Evolutionary conservation across 129 eudicot genomes (phyloP).

Genomic region (Mikania micrantha): DNA sequence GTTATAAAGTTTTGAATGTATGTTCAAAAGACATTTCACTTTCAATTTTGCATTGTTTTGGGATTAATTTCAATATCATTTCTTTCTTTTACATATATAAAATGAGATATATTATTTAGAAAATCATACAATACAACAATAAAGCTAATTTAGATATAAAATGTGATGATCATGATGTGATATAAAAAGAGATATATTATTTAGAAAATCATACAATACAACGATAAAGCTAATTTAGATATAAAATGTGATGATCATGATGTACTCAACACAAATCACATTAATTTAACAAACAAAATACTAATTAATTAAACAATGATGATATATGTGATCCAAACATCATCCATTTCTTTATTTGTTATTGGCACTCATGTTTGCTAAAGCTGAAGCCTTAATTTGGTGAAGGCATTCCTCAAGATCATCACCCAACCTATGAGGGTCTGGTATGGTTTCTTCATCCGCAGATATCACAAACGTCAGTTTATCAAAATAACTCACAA

Average conservation of each 20-base stretch:
- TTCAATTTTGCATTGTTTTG: too few relatives aligned
- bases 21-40: too few relatives aligned
- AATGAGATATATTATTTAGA: too few relatives aligned
- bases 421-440: conserved; percentile 25
- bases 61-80: too few relatives aligned
- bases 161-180: too few relatives aligned
- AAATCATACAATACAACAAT: too few relatives aligned
- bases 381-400: conserved; percentile 25
- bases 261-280: not conserved
- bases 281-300: not conserved
- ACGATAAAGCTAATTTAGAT: not conserved
- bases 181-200: not conserved
- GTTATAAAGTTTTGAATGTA: too few relatives aligned
- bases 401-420: conserved; percentile 33
- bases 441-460: conserved; percentile 43
- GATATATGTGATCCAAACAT: not conserved
- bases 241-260: not conserved
- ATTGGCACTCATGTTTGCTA: conserved; percentile 15
- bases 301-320: too few relatives aligned
- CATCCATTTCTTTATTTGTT: not conserved
- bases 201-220: not conserved
- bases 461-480: conserved; percentile 37
- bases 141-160: too few relatives aligned
- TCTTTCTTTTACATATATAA: too few relatives aligned
- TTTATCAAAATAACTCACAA: conserved; percentile 33